Base-by-base conservation (phyloP, 129 eudicot genomes). In the Flaveria ramosissima region DNA sequence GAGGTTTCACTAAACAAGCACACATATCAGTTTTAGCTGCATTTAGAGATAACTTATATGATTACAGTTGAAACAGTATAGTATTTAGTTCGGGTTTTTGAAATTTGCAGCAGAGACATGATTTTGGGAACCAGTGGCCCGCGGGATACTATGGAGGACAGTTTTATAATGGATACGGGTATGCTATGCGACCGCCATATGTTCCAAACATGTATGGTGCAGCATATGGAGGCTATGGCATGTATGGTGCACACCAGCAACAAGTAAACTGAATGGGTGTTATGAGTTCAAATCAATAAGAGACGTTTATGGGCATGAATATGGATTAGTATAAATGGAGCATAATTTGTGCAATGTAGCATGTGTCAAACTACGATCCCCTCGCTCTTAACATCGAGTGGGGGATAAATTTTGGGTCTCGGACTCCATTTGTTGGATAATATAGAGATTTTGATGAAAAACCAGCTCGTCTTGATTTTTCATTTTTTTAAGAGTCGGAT, bases 121-220 rank as follows among this genome's bases (percentile, higher is more conserved):
- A 86, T 27, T 89, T 80, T 61, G 92, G 96, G 32, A 86, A 88
- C 87, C 93, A 84, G 50, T 92, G 98, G 98, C 83, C 77, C 8
- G 90, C 90, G 16, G 78, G 90, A 60, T 92, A 89, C 82, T 92
- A 92, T 69, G 98, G 98, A 45, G 93, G 92, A 15, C 97, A 75
- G 20, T 72, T 82, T 41, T 89, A 86, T 19, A 90, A 92, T 15
- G 96, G 93, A 14, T 92, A 89, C 36, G 96, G 89, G 41, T 92
- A 89, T 17, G 87, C 91, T 4, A 43, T 89, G 87, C 90, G 90
- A 17, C 89, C 83, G 69, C 88, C 91, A 24, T 91, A 89, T 23
- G 97, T 89, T 78, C 97, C 97, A 41, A 79, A 82, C 80, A 84
- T 92, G 91, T 89, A 92, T 51, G 94, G 88, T 24, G 93, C 93